Evolutionary conservation across 1,284 basidiomycete species (phyloP).

Genomic region (Sporisorium scitamineum): DNA sequence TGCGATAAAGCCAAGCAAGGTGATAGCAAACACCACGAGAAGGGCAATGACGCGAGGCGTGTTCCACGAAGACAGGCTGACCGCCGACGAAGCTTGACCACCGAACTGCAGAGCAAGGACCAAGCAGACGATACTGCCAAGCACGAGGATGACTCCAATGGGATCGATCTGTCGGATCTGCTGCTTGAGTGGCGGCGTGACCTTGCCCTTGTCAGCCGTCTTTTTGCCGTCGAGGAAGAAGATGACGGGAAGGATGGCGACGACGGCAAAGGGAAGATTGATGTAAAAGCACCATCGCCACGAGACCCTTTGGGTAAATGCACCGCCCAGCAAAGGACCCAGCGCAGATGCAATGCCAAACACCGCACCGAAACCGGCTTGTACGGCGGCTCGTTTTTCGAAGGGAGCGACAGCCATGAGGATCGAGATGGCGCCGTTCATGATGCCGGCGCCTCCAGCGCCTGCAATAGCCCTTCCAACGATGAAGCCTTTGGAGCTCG

Average conservation of each 20-base stretch:
- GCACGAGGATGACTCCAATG: slow-evolving; percentile 69
- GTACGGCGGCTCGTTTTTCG: slow-evolving; percentile 70
- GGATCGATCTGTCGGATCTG: slow-evolving; percentile 21
- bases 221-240: slow-evolving; percentile 25
- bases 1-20: slow-evolving; percentile 18
- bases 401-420: slow-evolving; percentile 70
- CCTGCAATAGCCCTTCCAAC: slow-evolving; percentile 73
- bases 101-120: slow-evolving; percentile 27
- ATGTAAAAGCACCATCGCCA: slow-evolving; percentile 67
- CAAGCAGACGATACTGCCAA: slow-evolving; percentile 56
- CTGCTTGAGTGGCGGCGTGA: slow-evolving; percentile 11
- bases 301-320: slow-evolving; percentile 64
- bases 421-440: slow-evolving; percentile 71
- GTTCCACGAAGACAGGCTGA: slow-evolving; percentile 6
- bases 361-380: slow-evolving; percentile 63
- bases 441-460: slow-evolving; percentile 73
- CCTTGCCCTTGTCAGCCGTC: slow-evolving; percentile 17
- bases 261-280: slow-evolving; percentile 24
- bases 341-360: slow-evolving; percentile 62
- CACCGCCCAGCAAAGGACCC: slow-evolving; percentile 66
- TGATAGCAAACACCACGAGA: slow-evolving; percentile 14
- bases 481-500: slow-evolving; percentile 72
- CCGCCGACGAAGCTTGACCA: slow-evolving; percentile 8
- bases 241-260: slow-evolving; percentile 22
- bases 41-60: slow-evolving; percentile 19